phyloP scores from a whole-genome alignment of 257 asterid species.

The Nicotiana sylvestris region DNA sequence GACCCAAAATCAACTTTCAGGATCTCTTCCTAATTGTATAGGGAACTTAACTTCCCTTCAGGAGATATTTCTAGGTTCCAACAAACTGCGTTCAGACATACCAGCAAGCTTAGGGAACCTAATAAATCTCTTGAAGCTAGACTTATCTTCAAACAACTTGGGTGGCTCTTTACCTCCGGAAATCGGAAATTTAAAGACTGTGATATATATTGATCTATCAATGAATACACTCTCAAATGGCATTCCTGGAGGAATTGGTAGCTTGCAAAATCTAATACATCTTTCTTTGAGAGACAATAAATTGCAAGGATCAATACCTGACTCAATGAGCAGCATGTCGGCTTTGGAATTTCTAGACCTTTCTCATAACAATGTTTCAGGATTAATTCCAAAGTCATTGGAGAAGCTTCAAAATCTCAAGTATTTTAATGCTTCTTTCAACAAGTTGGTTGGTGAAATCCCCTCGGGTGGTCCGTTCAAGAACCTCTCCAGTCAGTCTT shows the following conservation, averaged over 20 bases:
- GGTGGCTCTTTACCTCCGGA: not conserved
- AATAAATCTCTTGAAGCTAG: not conserved
- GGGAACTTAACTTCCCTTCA: not conserved
- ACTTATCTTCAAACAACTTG: not conserved
- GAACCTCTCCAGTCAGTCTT: not conserved
- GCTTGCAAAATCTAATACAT: conserved; percentile 9
- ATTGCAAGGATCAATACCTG: not conserved
- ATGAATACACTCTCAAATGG: not conserved
- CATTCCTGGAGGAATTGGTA: conserved; percentile 17
- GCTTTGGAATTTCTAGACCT: conserved; percentile 3
- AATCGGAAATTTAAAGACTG: not conserved
- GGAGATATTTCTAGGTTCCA: not conserved
- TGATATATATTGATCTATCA: not conserved
- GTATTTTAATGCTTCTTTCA: not conserved
- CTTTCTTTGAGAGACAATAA: not conserved
- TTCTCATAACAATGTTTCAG: not conserved
- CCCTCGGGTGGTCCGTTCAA: not conserved
- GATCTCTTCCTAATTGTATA: not conserved
- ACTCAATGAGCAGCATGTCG: not conserved
- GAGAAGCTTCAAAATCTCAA: not conserved
- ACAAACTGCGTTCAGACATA: not conserved
- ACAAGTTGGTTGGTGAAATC: not conserved
- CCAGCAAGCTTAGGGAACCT: conserved; percentile 3
- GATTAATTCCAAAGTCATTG: not conserved
- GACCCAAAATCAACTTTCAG: conserved; percentile 1